Evolutionary conservation across 805 yeast genomes (phyloP).

Genomic region (Clavispora santaluciae): DNA sequence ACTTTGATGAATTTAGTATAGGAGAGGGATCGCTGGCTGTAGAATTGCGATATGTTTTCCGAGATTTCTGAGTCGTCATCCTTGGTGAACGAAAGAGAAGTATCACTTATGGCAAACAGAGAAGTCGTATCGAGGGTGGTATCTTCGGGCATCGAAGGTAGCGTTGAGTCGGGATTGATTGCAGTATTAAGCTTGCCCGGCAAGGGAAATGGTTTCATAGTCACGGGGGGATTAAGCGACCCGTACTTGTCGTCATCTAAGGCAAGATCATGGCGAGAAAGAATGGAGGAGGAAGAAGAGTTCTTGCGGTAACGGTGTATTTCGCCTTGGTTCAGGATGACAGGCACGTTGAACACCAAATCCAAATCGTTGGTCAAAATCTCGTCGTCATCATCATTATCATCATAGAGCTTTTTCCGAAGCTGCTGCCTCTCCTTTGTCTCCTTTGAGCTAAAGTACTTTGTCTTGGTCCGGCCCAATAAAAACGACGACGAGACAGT

Average conservation of each 20-base stretch:
- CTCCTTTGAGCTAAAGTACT: slow-evolving; percentile 30
- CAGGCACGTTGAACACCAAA: slow-evolving; percentile 41
- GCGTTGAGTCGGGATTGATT: slow-evolving; percentile 4
- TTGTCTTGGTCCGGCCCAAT: slow-evolving; percentile 31
- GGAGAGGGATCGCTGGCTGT: slow-evolving; percentile 31
- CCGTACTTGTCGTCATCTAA: slow-evolving; percentile 22
- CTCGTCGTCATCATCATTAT: slow-evolving; percentile 38
- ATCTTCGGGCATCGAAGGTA: slow-evolving; percentile 5
- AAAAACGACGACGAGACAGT: slow-evolving; percentile 16
- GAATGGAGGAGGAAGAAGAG: slow-evolving; percentile 11
- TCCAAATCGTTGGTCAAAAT: slow-evolving; percentile 34
- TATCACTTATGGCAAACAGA: neutral
- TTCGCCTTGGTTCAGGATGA: slow-evolving; percentile 33
- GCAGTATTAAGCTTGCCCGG: slow-evolving; percentile 16
- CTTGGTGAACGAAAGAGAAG: slow-evolving; percentile 3
- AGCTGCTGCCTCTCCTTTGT: slow-evolving; percentile 34
- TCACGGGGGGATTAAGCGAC: slow-evolving; percentile 11
- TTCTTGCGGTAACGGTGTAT: slow-evolving; percentile 20
- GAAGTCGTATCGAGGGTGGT: neutral
- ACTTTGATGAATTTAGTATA: slow-evolving; percentile 28
- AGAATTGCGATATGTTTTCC: slow-evolving; percentile 33
- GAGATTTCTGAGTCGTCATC: slow-evolving; percentile 32
- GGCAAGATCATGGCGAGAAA: slow-evolving; percentile 24
- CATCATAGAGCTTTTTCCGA: slow-evolving; percentile 38
- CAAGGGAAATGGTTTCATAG: slow-evolving; percentile 14